Conservation (phyloP, 768 basidiomycete species). For the Mycena kentingensis region DNA sequence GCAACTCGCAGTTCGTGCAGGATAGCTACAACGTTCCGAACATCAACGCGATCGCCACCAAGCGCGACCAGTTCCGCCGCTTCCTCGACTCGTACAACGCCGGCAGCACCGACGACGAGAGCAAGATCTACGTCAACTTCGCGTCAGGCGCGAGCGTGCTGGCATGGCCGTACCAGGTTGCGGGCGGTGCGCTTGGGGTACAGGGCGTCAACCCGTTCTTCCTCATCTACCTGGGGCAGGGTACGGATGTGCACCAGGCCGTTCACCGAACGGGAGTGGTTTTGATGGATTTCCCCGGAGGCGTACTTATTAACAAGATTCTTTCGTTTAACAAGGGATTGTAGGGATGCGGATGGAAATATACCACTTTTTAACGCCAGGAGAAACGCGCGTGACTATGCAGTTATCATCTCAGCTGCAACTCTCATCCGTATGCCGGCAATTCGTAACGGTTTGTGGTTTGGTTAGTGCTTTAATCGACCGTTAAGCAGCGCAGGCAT, state of each 20-base stretch:
- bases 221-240: conserved; percentile 17
- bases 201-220: conserved; percentile 20
- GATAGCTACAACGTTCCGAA: conserved; percentile 19
- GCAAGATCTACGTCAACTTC: conserved; percentile 17
- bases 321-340: conserved; percentile 1
- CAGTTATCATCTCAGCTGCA: too few species aligned
- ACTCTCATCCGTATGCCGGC: too few species aligned
- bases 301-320: conserved; percentile 16
- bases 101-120: conserved; percentile 12
- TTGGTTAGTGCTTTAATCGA: too few species aligned
- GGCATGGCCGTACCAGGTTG: conserved; percentile 12
- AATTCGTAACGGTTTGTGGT: too few species aligned
- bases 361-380: too few species aligned
- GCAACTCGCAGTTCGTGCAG: conserved; percentile 17
- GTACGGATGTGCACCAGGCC: conserved; percentile 15
- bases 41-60: conserved; percentile 15
- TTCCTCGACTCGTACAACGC: conserved; percentile 17
- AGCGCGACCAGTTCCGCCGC: conserved; percentile 22
- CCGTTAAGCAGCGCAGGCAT: too few species aligned
- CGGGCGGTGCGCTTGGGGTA: conserved; percentile 3
- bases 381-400: too few species aligned
- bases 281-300: conserved; percentile 20
- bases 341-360: too few species aligned
- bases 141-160: conserved; percentile 11
- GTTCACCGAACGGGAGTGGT: conserved; percentile 15